A percentile compares a stretch with the other conserved stretches of the same genome.
phyloP scores from a whole-genome alignment of 2,329 filamentous ascomycete genomes.

The Akanthomyces muscarius region DNA sequence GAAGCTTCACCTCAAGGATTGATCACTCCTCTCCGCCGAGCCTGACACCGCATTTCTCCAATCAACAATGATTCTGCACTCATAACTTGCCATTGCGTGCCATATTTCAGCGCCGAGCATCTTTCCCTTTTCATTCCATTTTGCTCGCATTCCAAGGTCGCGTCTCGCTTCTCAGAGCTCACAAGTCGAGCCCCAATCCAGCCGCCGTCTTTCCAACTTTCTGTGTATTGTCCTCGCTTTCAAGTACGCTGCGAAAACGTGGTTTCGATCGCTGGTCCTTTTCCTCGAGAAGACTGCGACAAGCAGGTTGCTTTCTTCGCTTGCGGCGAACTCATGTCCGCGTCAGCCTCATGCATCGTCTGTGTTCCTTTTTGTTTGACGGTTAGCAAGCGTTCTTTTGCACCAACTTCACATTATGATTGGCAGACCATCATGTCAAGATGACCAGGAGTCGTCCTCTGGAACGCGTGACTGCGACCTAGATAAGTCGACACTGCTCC shows the following conservation, averaged over 20 bases:
- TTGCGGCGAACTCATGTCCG: neutral
- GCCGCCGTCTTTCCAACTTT: neutral
- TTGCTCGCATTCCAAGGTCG: neutral
- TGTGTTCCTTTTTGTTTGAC: neutral
- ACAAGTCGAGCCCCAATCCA: neutral
- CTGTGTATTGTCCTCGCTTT: neutral
- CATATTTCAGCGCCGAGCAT: neutral
- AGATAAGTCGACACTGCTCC: neutral
- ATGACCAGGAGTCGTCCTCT: neutral
- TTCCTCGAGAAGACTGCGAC: neutral
- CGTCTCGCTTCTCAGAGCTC: neutral
- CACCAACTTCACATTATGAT: slow-evolving; percentile 4
- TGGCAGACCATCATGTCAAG: neutral
- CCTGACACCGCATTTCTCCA: neutral
- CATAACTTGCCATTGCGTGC: neutral
- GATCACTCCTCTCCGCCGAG: neutral
- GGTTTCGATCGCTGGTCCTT: neutral
- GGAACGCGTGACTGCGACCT: neutral
- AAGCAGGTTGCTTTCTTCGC: neutral
- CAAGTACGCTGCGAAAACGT: neutral
- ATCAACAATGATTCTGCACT: neutral
- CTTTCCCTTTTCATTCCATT: neutral
- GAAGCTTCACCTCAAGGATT: neutral
- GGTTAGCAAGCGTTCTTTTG: neutral
- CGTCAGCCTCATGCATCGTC: neutral